phyloP scores from a whole-genome alignment of 257 asterid species.

The Solanum sitiens region DNA sequence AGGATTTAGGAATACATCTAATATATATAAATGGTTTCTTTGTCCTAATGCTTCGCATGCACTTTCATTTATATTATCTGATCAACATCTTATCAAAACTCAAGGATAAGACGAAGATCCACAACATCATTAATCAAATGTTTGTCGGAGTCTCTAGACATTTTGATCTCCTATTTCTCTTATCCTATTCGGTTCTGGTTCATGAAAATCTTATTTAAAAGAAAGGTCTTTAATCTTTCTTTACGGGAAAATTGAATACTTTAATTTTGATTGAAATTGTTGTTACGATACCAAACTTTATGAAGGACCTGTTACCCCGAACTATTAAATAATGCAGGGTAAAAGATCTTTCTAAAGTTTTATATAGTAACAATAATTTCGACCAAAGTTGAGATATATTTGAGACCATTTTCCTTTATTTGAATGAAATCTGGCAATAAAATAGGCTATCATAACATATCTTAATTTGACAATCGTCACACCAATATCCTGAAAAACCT shows the following conservation, averaged over 20 bases:
- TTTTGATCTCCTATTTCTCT: background rate
- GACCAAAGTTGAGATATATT: too few relatives aligned
- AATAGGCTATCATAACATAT: background rate
- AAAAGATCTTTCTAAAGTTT: too few relatives aligned
- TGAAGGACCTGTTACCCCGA: rapidly evolving
- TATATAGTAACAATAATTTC: too few relatives aligned
- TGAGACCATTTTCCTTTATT: too few relatives aligned
- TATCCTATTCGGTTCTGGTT: background rate
- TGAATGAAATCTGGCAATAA: background rate
- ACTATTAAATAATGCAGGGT: too few relatives aligned
- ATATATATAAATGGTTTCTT: background rate
- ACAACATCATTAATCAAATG: background rate
- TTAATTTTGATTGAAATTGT: too few relatives aligned
- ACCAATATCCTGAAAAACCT: background rate
- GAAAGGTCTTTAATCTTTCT: background rate
- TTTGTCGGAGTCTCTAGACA: background rate
- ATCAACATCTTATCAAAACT: background rate
- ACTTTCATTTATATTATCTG: background rate
- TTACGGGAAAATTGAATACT: too few relatives aligned
- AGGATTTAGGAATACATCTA: background rate
- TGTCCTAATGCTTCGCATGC: background rate
- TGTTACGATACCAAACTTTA: too few relatives aligned
- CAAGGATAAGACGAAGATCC: background rate
- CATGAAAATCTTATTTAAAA: background rate
- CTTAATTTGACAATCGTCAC: background rate